These are phyloP conservation scores for Colletotrichum tropicicola DNA, from an alignment of 2,329 filamentous ascomycete genomes.

Conservation along the genomic window DNA sequence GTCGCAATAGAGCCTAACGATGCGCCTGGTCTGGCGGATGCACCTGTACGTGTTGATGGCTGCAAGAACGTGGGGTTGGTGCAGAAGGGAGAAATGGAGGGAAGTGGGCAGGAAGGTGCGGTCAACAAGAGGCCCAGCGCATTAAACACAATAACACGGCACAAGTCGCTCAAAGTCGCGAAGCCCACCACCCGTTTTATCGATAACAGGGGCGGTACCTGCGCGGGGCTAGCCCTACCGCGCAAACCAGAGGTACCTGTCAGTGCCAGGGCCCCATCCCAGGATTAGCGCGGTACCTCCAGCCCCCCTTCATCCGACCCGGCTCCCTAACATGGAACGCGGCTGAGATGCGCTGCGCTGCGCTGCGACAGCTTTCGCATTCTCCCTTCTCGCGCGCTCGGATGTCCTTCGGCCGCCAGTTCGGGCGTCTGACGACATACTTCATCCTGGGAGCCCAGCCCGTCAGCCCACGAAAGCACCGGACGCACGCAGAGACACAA, in stretches of 20 bases:
- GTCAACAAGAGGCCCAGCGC: slow-evolving; percentile 30
- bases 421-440: slow-evolving; percentile 23
- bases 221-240: neutral
- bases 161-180: slow-evolving; percentile 20
- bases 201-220: slow-evolving; percentile 16
- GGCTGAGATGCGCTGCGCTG: slow-evolving; percentile 24
- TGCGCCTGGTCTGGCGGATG: slow-evolving; percentile 33
- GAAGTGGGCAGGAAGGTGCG: slow-evolving; percentile 33
- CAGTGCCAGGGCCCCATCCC: neutral
- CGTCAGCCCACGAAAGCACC: neutral
- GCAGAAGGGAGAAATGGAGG: slow-evolving; percentile 41
- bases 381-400: slow-evolving; percentile 23
- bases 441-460: neutral
- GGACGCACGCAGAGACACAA: no score
- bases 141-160: slow-evolving; percentile 31
- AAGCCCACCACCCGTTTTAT: neutral
- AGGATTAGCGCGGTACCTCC: slow-evolving; percentile 15
- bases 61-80: slow-evolving; percentile 48
- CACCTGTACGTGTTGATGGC: slow-evolving; percentile 35
- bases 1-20: slow-evolving; percentile 31
- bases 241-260: neutral
- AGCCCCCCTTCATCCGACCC: slow-evolving; percentile 14
- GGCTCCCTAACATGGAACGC: slow-evolving; percentile 17
- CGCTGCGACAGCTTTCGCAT: slow-evolving; percentile 14
- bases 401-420: slow-evolving; percentile 13